Evolutionary conservation across 2,329 filamentous ascomycete species (phyloP), one percentile per base, ranked within the genome.

Genomic region (Hysterium pulicare): DNA sequence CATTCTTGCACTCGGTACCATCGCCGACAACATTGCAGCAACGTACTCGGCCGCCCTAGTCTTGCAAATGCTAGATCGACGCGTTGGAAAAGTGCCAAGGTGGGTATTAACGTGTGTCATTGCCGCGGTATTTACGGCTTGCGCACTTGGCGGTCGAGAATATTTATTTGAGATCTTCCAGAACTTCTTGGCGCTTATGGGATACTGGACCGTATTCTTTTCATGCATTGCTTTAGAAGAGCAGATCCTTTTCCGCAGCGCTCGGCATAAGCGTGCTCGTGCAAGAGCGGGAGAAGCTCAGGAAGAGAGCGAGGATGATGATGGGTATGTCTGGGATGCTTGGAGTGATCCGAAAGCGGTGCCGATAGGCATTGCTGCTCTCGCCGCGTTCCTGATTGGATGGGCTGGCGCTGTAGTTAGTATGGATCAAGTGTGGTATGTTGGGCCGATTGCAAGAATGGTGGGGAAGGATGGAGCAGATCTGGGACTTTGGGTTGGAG

Each of bases 11-110:
- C 66, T 84, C 4, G 78, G 80, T 4, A 64, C 82, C 3, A 76
- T 83, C 28, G 73, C 78, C 30, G 84, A 85, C 61, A 79, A 78
- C 51, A 74, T 83, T 7, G 73, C 81, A 3, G 75, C 78, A 0
- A 78, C 76, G 1, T 38, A 84, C 60, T 76, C 76, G 15, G 69
- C 76, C 4, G 78, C 78, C 1, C 71, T 85, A 10, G 78, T 81
- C 48, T 81, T 81, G 55, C 82, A 84, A 57, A 76, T 81, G 36
- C 70, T 85, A 8, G 79, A 78, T 4, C 70, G 74, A 5, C 74
- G 74, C 44, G 71, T 75, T 16, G 74, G 75, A 38, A 68, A 62
- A 22, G 68, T 84, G 0, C 82, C 82, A 2, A 72, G 82, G 20
- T 73, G 77, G 26, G 55, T 82, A 24, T 84, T 81, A 79, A 80